Evolutionary conservation across 2,329 filamentous ascomycete genomes (phyloP).

Genomic region (Diaporthe destruens): DNA sequence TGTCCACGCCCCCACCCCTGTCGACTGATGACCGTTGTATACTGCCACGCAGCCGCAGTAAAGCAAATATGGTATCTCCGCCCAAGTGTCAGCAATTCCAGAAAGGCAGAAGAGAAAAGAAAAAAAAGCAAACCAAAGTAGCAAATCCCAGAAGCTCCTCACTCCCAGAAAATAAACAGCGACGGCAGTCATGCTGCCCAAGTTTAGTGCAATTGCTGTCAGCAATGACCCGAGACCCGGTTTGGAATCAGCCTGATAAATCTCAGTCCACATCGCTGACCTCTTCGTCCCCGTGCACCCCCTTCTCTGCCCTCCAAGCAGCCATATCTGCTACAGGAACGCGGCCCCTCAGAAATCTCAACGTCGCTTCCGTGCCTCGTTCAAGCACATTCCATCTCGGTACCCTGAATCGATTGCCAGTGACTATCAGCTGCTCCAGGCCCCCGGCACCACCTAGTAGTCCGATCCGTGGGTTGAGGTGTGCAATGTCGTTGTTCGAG

Average conservation of each 20-base stretch:
- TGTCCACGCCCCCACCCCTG: not conserved
- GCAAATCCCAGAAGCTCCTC: not conserved
- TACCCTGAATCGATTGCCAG: conserved; percentile 88
- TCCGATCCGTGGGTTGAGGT: conserved; percentile 84
- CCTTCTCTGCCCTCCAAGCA: conserved; percentile 64
- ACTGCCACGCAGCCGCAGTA: conserved; percentile 1
- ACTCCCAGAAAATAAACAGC: not conserved
- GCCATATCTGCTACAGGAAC: conserved; percentile 74
- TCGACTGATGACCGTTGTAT: not conserved
- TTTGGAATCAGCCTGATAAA: not conserved
- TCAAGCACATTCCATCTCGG: conserved; percentile 87
- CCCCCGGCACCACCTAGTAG: conserved; percentile 75
- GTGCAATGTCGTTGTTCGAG: conserved; percentile 87
- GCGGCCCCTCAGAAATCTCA: conserved; percentile 83
- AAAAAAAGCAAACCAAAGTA: conserved; percentile 21
- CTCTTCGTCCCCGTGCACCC: conserved; percentile 50
- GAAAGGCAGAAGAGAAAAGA: not conserved
- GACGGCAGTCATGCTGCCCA: not conserved
- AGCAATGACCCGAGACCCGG: not conserved
- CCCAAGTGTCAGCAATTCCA: conserved; percentile 1
- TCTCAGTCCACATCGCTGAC: conserved; percentile 49
- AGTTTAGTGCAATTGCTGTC: not conserved
- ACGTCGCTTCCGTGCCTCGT: conserved; percentile 86
- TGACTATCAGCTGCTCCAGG: conserved; percentile 78
- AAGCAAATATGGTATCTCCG: conserved; percentile 10